phyloP scores from a whole-genome alignment of 1,284 basidiomycete genomes.

The Apiotrichum domesticum region DNA sequence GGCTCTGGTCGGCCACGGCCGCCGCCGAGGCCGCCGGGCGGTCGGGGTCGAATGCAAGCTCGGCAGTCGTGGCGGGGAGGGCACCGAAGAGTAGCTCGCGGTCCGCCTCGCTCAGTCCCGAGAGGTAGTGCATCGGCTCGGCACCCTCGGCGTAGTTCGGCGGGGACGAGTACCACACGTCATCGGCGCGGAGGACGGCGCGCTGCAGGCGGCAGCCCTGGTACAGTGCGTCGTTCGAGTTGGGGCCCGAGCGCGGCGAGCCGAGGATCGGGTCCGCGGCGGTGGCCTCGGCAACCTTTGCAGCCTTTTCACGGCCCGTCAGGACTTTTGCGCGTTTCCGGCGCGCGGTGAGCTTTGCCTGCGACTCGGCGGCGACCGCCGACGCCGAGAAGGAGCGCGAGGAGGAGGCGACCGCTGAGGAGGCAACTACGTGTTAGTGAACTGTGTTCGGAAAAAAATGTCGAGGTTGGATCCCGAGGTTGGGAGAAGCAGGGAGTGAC shows the following conservation, averaged over 20 bases:
- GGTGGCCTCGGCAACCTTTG: slow-evolving; percentile 1
- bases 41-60: slow-evolving; percentile 23
- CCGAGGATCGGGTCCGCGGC: slow-evolving; percentile 16
- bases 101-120: slow-evolving; percentile 33
- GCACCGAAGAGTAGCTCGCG: slow-evolving; percentile 37
- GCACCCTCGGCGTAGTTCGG: slow-evolving; percentile 33
- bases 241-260: slow-evolving; percentile 13
- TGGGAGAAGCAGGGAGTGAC: too few species aligned
- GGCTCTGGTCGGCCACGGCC: slow-evolving; percentile 48
- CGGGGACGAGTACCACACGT: slow-evolving; percentile 34
- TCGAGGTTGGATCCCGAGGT: too few species aligned
- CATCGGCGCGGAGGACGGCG: slow-evolving; percentile 22
- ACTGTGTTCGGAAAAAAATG: not conserved
- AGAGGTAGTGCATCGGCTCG: slow-evolving; percentile 29
- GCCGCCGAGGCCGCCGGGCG: slow-evolving; percentile 5
- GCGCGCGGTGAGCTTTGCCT: slow-evolving; percentile 10
- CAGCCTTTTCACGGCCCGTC: not conserved
- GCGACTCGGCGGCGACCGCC: slow-evolving; percentile 7
- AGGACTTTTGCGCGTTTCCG: slow-evolving; percentile 16
- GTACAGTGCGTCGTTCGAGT: slow-evolving; percentile 17
- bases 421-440: not conserved
- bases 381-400: slow-evolving; percentile 1
- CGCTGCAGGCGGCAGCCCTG: slow-evolving; percentile 26
- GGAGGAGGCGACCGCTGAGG: not conserved
- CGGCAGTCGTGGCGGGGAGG: slow-evolving; percentile 34